Evolutionary conservation across 1,139 yeast species (phyloP), one percentile per base, ranked within the genome.

Genomic region (Debaryomyces psychrophilus): DNA sequence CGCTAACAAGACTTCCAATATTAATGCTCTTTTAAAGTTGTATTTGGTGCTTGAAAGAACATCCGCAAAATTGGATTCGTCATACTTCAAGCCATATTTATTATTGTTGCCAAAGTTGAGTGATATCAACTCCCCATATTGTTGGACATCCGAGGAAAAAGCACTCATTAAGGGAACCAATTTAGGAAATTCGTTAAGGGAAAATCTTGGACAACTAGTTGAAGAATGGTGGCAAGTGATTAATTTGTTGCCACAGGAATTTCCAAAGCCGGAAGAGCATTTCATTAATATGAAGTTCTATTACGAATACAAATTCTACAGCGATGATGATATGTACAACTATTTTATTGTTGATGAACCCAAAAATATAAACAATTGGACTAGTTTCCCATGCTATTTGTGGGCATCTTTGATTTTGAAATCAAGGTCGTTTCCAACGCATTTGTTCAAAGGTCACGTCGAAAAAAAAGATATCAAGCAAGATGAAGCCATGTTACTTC

Each of bases 391-490:
- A 1, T 76, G 83, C 25, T 90, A 84, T 59, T 59, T 85, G 8
- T 90, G 97, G 96, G 81, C 93, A 0, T 70, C 80, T 34, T 72
- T 82, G 46, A 85, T 89, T 9, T 76, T 88, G 53, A 77, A 83
- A 37, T 85, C 96, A 1, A 74, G 97, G 50, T 83, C 95, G 0
- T 90, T 90, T 59, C 97, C 97, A 35, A 71, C 81, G 54, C 61
- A 82, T 54, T 53, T 86, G 48, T 54, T 72, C 35, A 61, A 65
- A 39, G 60, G 53, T 6, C 43, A 48, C 17, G 50, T 73, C 31
- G 55, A 62, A 7, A 57, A 53, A 1, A 25, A 17, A 12, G 35
- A 25, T 6, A 56, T 60, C 2, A 45, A 55, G 20, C 66, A 72
- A 47, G 79, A 79, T 45, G 81, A 81, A 51, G 88, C 87, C 2